phyloP scores from a whole-genome alignment of 1,139 yeast genomes.

The Spencermartinsiella ligniputridi region DNA sequence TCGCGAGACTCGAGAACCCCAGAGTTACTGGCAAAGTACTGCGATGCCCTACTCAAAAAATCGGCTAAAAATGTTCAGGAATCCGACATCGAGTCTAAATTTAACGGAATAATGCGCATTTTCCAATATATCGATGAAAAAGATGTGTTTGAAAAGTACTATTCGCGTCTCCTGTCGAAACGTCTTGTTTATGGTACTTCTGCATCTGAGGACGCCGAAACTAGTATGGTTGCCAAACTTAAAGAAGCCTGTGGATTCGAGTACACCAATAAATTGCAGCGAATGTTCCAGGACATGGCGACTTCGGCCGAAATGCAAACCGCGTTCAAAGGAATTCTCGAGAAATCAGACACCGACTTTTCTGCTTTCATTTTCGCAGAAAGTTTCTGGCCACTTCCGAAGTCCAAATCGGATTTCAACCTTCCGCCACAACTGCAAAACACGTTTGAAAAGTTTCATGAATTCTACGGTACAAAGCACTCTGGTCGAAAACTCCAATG shows the following conservation, averaged over 20 bases:
- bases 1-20: constrained; percentile 69
- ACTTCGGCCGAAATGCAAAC: constrained; percentile 75
- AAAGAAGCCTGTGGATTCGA: constrained; percentile 91
- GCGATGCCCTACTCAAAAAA: constrained; percentile 77
- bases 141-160: constrained; percentile 92
- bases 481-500: constrained; percentile 87
- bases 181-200: constrained; percentile 84
- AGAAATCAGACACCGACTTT: constrained; percentile 43
- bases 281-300: constrained; percentile 94
- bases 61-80: constrained; percentile 66
- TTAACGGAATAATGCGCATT: constrained; percentile 79
- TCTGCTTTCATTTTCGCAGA: constrained; percentile 79
- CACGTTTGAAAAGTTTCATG: constrained; percentile 63
- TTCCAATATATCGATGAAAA: constrained; percentile 89
- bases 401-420: constrained; percentile 44
- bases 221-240: constrained; percentile 74
- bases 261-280: constrained; percentile 88
- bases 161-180: constrained; percentile 83
- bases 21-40: constrained; percentile 82
- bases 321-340: constrained; percentile 48
- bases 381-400: constrained; percentile 83
- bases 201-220: constrained; percentile 81
- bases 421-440: constrained; percentile 60
- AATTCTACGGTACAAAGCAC: constrained; percentile 70
- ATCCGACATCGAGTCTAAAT: constrained; percentile 58